Evolutionary conservation across 2,329 filamentous ascomycete genomes (phyloP), one percentile per base, ranked within the genome.

Genomic region (Fusarium sp.): DNA sequence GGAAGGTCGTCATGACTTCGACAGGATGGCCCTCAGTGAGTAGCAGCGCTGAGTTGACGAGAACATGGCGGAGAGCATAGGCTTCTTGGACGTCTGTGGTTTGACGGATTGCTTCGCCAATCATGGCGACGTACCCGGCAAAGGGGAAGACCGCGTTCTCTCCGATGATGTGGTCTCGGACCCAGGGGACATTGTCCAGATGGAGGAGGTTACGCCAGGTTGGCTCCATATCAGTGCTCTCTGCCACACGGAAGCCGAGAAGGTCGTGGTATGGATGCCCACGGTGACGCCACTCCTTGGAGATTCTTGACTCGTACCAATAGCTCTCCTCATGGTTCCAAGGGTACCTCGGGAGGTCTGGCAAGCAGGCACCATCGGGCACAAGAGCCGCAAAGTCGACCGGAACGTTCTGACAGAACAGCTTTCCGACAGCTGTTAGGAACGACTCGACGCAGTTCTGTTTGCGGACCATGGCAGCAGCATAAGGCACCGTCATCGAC

Each of bases 91-190:
- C 12, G 4, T 14, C 69, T 1, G 67, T 69, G 6, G 72, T 20
- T 40, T 79, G 78, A 5, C 72, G 56, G 7, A 75, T 27, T 2
- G 72, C 79, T 44, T 80, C 78, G 1, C 64, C 75, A 8, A 63
- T 64, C 77, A 85, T 79, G 9, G 81, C 79, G 0, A 82, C 74
- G 31, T 80, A 79, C 11, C 83, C 84, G 0, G 81, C 80, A 31
- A 79, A 81, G 36, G 85, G 82, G 55, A 84, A 84, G 67, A 86
- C 80, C 40, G 82, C 80, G 44, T 86, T 80, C 63, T 80, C 84
- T 46, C 83, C 80, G 78, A 86, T 83, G 10, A 76, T 68, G 78
- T 87, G 86, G 63, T 86, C 84, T n/a, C 84, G 77, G 1, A 85
- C 78, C 62, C 87, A 87, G 17, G 87, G 79, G 3, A 36, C 64